Base-by-base conservation (phyloP, 176 grass and related monocot genomes). In the Zoysia japonica region DNA sequence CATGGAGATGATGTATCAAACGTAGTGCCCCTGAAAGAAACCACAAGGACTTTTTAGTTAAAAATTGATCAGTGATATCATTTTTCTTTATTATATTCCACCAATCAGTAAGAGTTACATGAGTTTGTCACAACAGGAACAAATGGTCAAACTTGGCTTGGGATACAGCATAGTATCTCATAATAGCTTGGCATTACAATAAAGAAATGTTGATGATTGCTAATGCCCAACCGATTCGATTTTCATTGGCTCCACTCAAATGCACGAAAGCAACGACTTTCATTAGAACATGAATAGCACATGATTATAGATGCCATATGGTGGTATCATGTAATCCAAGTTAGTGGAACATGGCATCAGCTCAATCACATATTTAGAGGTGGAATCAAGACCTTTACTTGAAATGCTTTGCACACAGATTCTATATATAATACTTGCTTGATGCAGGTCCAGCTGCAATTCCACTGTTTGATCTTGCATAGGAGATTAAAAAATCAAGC, bases 1-100 rank as follows among this genome's bases (percentile, higher is more conserved):
- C 74, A 90, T 88, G 74, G 61, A 97, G 92, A 89, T 97, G 95
- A 74, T 71, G 80, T 45, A 97, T 79, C 67, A 97, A 85, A 1
- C 77, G 83, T 63, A 87, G 75, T 44, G 83, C 89, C 59, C 95
- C 89, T 97, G 85, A 63, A 92, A 54, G 38, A 82, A 38, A 56
- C 8, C 2, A 13, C 47, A 63, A 9, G 11, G 10, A 4, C 63
- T 9, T 61, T 61, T 0, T 19, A n/a, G 47, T 50, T 85, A 49
- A 19, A 49, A 41, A 44, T 66, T 42, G 36, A 68, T 45, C 13
- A 74, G 3, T 38, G 19, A 59, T 54, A 6, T 2, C 47, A 47
- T 36, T 53, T 43, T 60, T 68, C 20, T 70, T 77, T 8, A 40
- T 12, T 42, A 28, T 78, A 47, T 69, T 35, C 11, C n/a, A 80